A percentile compares a stretch with the other conserved stretches of the same genome.
Conservation (phyloP, 345 rosid genomes). For the Aquilaria sinensis region DNA sequence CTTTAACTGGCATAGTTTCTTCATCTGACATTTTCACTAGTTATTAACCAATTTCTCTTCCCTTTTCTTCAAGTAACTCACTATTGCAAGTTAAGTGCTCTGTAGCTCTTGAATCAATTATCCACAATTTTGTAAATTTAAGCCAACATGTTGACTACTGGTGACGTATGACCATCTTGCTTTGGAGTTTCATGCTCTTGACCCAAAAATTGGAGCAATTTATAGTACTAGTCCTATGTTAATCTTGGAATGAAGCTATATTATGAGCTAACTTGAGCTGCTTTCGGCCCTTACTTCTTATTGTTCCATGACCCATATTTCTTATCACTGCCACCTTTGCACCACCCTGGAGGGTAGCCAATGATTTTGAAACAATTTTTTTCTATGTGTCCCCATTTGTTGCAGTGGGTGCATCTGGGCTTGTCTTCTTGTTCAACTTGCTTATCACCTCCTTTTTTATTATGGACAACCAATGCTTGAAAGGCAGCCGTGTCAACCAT, state of each 20-base stretch:
- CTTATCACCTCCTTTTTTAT: no score
- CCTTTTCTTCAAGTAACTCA: background rate
- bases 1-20: background rate
- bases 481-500: background rate
- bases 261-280: no score
- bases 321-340: no score
- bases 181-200: background rate
- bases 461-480: background rate
- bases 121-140: background rate
- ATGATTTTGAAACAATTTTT: no score
- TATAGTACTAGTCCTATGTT: background rate
- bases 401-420: no score
- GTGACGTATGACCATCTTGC: background rate
- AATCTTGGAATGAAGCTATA: no score
- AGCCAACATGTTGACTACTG: background rate
- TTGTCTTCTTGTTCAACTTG: background rate
- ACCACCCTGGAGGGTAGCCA: no score
- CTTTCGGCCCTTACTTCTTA: no score
- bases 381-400: no score
- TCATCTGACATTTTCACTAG: background rate
- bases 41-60: no score
- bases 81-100: background rate
- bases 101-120: background rate
- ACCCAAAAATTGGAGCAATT: background rate
- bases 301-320: no score